Base-by-base conservation (phyloP, 176 grass and related monocot species). In the Aegilops longissima region DNA sequence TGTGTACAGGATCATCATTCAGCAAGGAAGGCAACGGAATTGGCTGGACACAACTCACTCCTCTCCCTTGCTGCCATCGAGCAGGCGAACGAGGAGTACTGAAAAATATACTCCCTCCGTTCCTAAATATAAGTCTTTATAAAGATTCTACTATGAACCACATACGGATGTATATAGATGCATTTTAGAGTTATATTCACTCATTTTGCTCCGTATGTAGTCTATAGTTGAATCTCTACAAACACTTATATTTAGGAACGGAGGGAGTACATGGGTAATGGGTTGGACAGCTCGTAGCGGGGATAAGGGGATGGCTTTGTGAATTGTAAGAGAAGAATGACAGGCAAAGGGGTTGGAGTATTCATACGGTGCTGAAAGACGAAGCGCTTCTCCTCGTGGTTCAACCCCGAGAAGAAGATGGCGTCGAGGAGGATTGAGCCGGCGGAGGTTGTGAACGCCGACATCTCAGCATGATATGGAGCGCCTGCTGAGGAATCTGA, bases 301-400 rank as follows among this genome's bases (percentile, higher is more conserved):
- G 42, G 10, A 12, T 12, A 45, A 45, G 42, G 42, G 11, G 42
- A 0, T 12, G 42, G 44, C 12, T 49, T 49, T 49, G 45, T 14
- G 12, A 49, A 49, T 61, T 83, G 64, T 31, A 33, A 62, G 27
- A 63, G 45, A 49, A 49, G 45, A 49, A 14, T 8, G 38, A 12
- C 56, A 16, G 27, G 71, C 10, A n/a, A 8, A 84, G 40, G 14
- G 52, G 72, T 91, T 23, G 67, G 68, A 73, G 71, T 44, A 25
- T 85, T 61, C 44, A 73, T 62, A 75, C 68, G 75, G 61, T 61
- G 71, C 27, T 14, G 3, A 65, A 69, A 83, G 54, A 94, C 88
- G 86, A 89, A 78, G 40, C 91, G 86, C 75, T 94, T 94, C 70
- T 49, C 45, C 1, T 81, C 81, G 16, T 94, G 93, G 79, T 98